phyloP scores from a whole-genome alignment of 1,139 yeast genomes.

The Candida gigantensis region DNA sequence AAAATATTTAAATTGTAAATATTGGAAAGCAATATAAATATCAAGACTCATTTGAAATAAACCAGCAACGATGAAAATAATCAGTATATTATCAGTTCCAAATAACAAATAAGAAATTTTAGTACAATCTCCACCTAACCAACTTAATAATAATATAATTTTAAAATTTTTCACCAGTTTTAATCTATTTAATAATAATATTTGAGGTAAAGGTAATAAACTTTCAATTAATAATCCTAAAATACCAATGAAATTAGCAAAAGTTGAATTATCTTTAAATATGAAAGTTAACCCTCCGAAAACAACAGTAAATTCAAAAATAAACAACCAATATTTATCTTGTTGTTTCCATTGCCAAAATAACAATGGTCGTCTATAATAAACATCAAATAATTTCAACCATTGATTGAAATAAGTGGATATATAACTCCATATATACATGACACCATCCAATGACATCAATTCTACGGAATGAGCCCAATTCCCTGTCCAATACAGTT shows the following conservation, averaged over 20 bases:
- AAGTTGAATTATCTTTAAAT: slow-evolving; percentile 39
- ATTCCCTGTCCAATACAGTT: slow-evolving; percentile 12
- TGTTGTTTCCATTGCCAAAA: slow-evolving; percentile 89
- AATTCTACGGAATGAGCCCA: slow-evolving; percentile 6
- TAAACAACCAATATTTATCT: slow-evolving; percentile 64
- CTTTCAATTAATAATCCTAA: slow-evolving; percentile 77
- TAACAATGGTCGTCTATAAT: slow-evolving; percentile 59
- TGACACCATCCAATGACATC: slow-evolving; percentile 10
- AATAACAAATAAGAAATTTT: slow-evolving; percentile 70
- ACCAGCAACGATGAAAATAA: slow-evolving; percentile 74
- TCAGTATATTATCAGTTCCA: slow-evolving; percentile 71
- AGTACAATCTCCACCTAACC: slow-evolving; percentile 87
- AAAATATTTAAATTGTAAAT: slow-evolving; percentile 49
- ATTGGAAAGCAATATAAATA: slow-evolving; percentile 74
- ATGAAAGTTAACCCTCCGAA: slow-evolving; percentile 47
- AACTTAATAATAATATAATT: slow-evolving; percentile 68
- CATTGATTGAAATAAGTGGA: slow-evolving; percentile 24
- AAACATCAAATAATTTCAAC: slow-evolving; percentile 66
- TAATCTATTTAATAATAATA: slow-evolving; percentile 65
- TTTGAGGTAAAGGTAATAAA: slow-evolving; percentile 86
- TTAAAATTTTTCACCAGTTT: slow-evolving; percentile 79
- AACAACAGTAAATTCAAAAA: slow-evolving; percentile 46
- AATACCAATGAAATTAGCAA: slow-evolving; percentile 66
- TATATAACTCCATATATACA: slow-evolving; percentile 11
- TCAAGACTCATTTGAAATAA: slow-evolving; percentile 80